Conservation (phyloP, 2,329 filamentous ascomycete genomes). For the Lasiodiplodia hormozganensis region DNA sequence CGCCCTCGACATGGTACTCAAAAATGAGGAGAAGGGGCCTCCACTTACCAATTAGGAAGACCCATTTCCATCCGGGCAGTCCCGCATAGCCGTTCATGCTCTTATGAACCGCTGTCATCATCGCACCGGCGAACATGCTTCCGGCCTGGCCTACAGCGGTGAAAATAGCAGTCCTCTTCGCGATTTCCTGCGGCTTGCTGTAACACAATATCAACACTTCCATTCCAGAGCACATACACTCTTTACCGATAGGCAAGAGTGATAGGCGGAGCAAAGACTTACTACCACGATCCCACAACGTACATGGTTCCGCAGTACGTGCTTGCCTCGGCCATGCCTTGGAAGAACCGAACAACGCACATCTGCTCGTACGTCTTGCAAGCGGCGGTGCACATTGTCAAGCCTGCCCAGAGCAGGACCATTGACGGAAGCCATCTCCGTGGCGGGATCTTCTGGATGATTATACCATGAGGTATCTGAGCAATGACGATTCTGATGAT, state of each 20-base stretch:
- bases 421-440: constrained; percentile 42
- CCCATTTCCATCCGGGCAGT: constrained; percentile 41
- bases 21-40: neutral
- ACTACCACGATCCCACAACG: constrained; percentile 41
- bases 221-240: neutral
- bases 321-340: constrained; percentile 40
- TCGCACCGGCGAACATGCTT: constrained; percentile 42
- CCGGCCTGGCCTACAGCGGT: constrained; percentile 41
- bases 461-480: constrained; percentile 41
- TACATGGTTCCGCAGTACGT: constrained; percentile 42
- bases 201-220: neutral
- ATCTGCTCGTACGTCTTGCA: constrained; percentile 40
- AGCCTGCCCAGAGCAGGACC: constrained; percentile 38
- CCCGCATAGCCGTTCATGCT: constrained; percentile 35
- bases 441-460: constrained; percentile 39
- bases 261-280: constrained; percentile 29
- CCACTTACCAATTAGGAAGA: constrained; percentile 38
- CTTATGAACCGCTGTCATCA: constrained; percentile 44
- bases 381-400: constrained; percentile 41
- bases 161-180: constrained; percentile 41
- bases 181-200: constrained; percentile 40
- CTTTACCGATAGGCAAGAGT: neutral
- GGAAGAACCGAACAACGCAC: constrained; percentile 38
- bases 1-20: neutral
- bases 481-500: constrained; percentile 34